phyloP scores from a whole-genome alignment of 2,329 filamentous ascomycete species.

The Botrytis sinoallii region DNA sequence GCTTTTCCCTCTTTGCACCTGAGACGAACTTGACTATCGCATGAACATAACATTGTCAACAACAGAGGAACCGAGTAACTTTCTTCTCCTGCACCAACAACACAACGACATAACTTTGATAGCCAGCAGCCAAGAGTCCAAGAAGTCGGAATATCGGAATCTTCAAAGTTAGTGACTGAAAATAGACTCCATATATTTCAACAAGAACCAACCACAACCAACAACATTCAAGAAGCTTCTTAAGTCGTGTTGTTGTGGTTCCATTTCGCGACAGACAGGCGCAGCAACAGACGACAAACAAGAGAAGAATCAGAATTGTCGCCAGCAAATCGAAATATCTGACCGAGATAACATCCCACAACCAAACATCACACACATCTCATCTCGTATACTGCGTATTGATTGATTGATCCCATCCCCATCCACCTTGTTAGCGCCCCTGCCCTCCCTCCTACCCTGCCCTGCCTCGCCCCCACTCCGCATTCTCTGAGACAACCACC shows the following conservation, averaged over 20 bases:
- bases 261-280: background rate
- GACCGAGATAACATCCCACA: background rate
- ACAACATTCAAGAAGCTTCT: background rate
- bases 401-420: background rate
- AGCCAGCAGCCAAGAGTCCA: background rate
- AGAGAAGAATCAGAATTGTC: background rate
- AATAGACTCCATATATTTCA: background rate
- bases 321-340: background rate
- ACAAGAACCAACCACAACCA: background rate
- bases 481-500: constrained; percentile 18
- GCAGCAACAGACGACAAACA: background rate
- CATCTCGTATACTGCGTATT: background rate
- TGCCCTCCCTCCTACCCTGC: constrained; percentile 3
- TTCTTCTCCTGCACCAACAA: background rate
- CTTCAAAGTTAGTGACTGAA: background rate
- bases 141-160: background rate
- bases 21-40: background rate
- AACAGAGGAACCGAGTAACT: background rate
- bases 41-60: background rate
- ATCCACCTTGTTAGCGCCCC: constrained; percentile 1
- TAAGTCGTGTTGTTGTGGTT: background rate
- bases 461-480: constrained; percentile 13
- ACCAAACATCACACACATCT: background rate
- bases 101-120: background rate
- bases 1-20: background rate